Evolutionary conservation across 805 yeast genomes (phyloP), one percentile per base, ranked within the genome.

Genomic region (Candida multigemmis): DNA sequence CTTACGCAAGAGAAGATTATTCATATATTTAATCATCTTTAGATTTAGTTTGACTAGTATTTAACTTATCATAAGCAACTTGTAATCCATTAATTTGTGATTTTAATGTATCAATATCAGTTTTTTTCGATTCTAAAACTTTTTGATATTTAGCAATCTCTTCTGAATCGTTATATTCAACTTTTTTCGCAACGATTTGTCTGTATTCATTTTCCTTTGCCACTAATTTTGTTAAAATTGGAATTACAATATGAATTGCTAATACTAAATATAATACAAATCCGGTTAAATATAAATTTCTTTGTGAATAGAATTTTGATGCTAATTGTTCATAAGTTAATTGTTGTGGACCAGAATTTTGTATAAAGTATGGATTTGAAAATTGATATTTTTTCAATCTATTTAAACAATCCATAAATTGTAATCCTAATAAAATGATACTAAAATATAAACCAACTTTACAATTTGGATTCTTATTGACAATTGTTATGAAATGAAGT

Each of bases 261-360:
- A 74, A 36, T 31, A 54, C 59, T 40, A 72, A 61, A 47, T 70
- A 75, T 32, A 75, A 48, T 4, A 74, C 75, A 6, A 77, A 77
- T 6, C 82, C 83, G 10, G 74, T 65, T 29, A 75, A 60, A 44
- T 75, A 75, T 22, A 72, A 56, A 37, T 75, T 75, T 44, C 83
- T 60, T 46, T 75, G 82, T 21, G 75, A 63, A 39, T 73, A 75
- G 31, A 77, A 74, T 34, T 74, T 69, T 24, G 71, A 56, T 4
- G 79, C 81, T 36, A 72, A 49, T 34, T 61, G 68, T 13, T 75
- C 79, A 20, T 59, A 50, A 22, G 65, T 57, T 24, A 66, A 53
- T 18, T 52, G 32, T 11, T 32, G 36, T 7, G 19, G 35, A n/a
- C 33, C 34, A 8, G 37, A 19, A 9, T 22, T 15, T 16, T 12